Conservation (phyloP, 2,329 filamentous ascomycete species). For the Lachnellula subtilissima region DNA sequence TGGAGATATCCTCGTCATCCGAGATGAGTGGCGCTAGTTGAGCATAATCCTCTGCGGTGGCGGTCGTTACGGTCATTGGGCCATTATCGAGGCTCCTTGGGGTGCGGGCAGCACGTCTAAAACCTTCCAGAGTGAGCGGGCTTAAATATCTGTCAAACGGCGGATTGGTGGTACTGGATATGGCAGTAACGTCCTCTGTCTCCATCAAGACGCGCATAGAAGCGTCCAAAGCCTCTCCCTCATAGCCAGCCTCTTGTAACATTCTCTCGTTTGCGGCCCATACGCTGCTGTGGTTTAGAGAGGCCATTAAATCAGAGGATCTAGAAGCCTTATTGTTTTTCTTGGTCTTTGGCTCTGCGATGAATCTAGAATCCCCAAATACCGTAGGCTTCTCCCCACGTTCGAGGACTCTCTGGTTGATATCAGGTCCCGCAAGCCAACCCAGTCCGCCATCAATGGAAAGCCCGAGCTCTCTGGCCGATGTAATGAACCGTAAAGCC, state of each 20-base stretch:
- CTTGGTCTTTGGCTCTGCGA: conserved; percentile 30
- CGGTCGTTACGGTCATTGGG: background rate
- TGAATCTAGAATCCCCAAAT: conserved; percentile 39
- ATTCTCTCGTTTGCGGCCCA: conserved; percentile 17
- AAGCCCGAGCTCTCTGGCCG: conserved; percentile 59
- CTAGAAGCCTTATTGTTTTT: conserved; percentile 15
- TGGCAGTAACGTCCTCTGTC: conserved; percentile 8
- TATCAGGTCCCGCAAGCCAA: conserved; percentile 60
- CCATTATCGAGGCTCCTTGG: background rate
- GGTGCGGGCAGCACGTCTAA: background rate
- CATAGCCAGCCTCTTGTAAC: conserved; percentile 26
- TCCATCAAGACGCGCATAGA: conserved; percentile 20
- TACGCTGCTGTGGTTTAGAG: background rate
- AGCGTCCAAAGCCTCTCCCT: conserved; percentile 13
- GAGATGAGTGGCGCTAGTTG: background rate
- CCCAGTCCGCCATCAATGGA: conserved; percentile 65
- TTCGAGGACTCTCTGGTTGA: conserved; percentile 41
- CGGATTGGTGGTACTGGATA: background rate
- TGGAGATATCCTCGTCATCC: conserved; percentile 6
- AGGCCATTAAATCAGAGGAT: background rate
- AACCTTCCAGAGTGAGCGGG: background rate
- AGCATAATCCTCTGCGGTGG: background rate
- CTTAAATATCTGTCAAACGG: background rate
- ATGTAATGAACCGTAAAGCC: conserved; percentile 52
- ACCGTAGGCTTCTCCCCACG: conserved; percentile 36